phyloP scores from a whole-genome alignment of 2,329 filamentous ascomycete species.

The Fusarium sp. region DNA sequence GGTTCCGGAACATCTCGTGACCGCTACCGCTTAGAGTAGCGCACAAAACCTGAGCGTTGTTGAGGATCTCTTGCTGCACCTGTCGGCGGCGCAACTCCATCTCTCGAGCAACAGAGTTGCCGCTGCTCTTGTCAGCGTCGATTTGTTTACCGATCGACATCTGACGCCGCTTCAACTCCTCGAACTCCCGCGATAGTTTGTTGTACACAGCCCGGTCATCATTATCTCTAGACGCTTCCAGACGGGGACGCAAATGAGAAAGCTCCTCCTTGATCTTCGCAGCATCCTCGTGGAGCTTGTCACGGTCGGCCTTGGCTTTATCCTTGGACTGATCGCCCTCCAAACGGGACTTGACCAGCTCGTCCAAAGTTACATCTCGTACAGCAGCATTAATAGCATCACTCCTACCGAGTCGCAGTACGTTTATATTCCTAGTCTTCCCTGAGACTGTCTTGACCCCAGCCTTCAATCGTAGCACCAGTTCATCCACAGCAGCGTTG shows the following conservation, averaged over 20 bases:
- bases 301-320: slow-evolving; percentile 65
- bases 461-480: slow-evolving; percentile 90
- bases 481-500: slow-evolving; percentile 96
- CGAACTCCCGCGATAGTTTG: slow-evolving; percentile 79
- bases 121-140: slow-evolving; percentile 86
- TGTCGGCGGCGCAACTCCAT: slow-evolving; percentile 85
- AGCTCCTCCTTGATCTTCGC: slow-evolving; percentile 80
- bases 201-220: slow-evolving; percentile 60
- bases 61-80: slow-evolving; percentile 90
- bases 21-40: slow-evolving; percentile 95
- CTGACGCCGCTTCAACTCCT: slow-evolving; percentile 81
- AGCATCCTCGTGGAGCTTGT: slow-evolving; percentile 72
- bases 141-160: slow-evolving; percentile 80
- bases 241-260: slow-evolving; percentile 73
- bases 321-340: slow-evolving; percentile 68
- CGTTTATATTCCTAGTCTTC: slow-evolving; percentile 78
- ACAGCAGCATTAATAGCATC: slow-evolving; percentile 93
- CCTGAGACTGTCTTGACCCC: slow-evolving; percentile 85
- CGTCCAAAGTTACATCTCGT: slow-evolving; percentile 91
- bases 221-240: slow-evolving; percentile 73
- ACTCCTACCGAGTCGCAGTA: slow-evolving; percentile 88
- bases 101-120: slow-evolving; percentile 83
- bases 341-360: slow-evolving; percentile 82
- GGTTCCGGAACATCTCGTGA: slow-evolving; percentile 94
- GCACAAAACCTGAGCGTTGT: slow-evolving; percentile 91